phyloP scores from a whole-genome alignment of 2,329 filamentous ascomycete species.

The Knoxdaviesia capensis region DNA sequence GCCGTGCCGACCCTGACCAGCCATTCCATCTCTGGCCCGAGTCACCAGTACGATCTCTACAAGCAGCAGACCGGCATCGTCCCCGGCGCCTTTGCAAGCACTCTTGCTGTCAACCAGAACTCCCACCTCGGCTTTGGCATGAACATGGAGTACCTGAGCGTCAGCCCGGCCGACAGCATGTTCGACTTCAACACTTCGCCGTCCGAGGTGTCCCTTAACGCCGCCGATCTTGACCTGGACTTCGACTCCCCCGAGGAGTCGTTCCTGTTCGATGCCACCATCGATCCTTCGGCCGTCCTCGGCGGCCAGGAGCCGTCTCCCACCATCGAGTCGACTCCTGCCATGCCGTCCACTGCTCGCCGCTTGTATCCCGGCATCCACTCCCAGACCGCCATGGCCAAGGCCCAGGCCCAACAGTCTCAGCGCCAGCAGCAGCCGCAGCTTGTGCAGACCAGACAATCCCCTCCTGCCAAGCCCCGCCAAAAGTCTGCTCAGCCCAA shows the following conservation, averaged over 20 bases:
- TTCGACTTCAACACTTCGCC: slow-evolving; percentile 56
- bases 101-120: slow-evolving; percentile 56
- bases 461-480: slow-evolving; percentile 21
- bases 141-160: slow-evolving; percentile 29
- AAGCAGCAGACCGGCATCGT: slow-evolving; percentile 90
- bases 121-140: slow-evolving; percentile 28
- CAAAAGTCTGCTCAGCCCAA: slow-evolving; percentile 29
- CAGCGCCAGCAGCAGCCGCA: slow-evolving; percentile 33
- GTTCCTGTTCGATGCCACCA: slow-evolving; percentile 39
- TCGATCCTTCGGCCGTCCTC: slow-evolving; percentile 17
- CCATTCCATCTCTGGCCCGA: slow-evolving; percentile 56
- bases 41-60: slow-evolving; percentile 88
- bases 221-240: slow-evolving; percentile 46
- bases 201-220: slow-evolving; percentile 35
- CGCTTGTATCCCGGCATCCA: slow-evolving; percentile 88
- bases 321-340: slow-evolving; percentile 21
- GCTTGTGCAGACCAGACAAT: slow-evolving; percentile 16
- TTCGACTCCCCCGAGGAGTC: slow-evolving; percentile 27
- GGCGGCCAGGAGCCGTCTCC: slow-evolving; percentile 34
- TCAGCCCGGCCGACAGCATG: slow-evolving; percentile 40
- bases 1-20: slow-evolving; percentile 27
- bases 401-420: slow-evolving; percentile 50
- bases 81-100: slow-evolving; percentile 60
- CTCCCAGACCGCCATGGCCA: slow-evolving; percentile 64
- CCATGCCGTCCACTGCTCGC: slow-evolving; percentile 36